Evolutionary conservation across 2,329 filamentous ascomycete species (phyloP).

Genomic region (Kalmusia sp.): DNA sequence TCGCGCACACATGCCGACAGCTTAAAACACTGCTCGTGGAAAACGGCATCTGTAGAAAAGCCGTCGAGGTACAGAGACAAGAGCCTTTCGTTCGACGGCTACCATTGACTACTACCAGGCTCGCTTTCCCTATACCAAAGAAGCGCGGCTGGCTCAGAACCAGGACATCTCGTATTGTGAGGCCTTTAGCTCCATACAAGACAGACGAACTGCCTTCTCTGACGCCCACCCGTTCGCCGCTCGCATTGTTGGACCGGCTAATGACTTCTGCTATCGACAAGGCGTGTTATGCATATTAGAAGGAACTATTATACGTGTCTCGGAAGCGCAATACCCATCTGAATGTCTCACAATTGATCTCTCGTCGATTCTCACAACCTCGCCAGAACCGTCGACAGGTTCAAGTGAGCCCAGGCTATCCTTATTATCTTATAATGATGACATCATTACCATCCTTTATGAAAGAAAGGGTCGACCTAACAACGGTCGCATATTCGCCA

Average conservation of each 20-base stretch:
- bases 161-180: conserved; percentile 55
- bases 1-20: conserved; percentile 61
- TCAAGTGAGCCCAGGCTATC: conserved; percentile 49
- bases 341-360: conserved; percentile 28
- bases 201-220: conserved; percentile 66
- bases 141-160: conserved; percentile 50
- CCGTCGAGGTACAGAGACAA: conserved; percentile 60
- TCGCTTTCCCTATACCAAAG: conserved; percentile 51
- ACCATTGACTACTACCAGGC: conserved; percentile 41
- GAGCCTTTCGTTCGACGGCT: conserved; percentile 8
- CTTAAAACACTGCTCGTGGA: conserved; percentile 61
- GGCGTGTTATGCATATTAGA: conserved; percentile 71
- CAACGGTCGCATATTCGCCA: conserved; percentile 31
- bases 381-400: conserved; percentile 10
- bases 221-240: conserved; percentile 68
- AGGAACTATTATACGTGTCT: conserved; percentile 61
- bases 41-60: conserved; percentile 63
- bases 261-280: conserved; percentile 67
- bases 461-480: conserved; percentile 17
- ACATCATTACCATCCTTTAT: conserved; percentile 37
- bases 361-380: conserved; percentile 17
- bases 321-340: conserved; percentile 59
- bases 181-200: conserved; percentile 66
- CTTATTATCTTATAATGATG: conserved; percentile 43
- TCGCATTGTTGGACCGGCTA: conserved; percentile 65